Evolutionary conservation across 768 basidiomycete genomes (phyloP), one percentile per base, ranked within the genome.

Genomic region (Lepiota venenata): DNA sequence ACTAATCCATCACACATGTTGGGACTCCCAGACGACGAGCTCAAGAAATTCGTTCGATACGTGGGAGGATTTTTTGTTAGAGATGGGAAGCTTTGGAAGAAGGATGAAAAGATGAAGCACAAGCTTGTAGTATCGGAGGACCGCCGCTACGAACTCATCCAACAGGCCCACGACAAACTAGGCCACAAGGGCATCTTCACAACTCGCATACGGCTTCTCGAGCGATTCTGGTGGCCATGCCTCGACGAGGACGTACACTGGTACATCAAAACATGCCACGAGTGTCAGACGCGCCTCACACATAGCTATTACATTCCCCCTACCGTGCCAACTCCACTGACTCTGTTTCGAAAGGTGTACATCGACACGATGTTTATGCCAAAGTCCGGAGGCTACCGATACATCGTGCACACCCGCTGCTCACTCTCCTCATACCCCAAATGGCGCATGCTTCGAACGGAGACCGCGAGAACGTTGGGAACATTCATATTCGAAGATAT

Each of bases 181-280:
- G 66, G 69, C 7, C 68, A 71, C 36, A 67, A 67, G 22, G 65
- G 66, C 0, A 57, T 65, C 8, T 69, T 63, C 54, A 57, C 60
- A 7, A 60, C 62, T 3, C 39, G 61, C 2, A 18, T 32, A 3
- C 40, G 50, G 1, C 56, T 69, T 0, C 56, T 64, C 0, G 56
- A 62, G 36, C 58, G 58, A 3, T 65, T 65, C 48, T 66, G 63
- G 62, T 65, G 62, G 64, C 65, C 64, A 4, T 20, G 55, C 12
- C 52, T 71, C 61, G 62, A 66, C 58, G 58, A 61, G 58, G 68
- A 74, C 44, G 57, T 72, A 2, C 41, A 52, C 18, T 70, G 69
- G 68, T 71, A 61, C 43, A 35, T 71, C 7, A 59, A 62, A 15
- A 66, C 66, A 11, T 72, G 72, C 39, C 68, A 68, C 47, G 37